Base-by-base conservation (phyloP, 169 alveolate species). In the Theileria annulata region DNA sequence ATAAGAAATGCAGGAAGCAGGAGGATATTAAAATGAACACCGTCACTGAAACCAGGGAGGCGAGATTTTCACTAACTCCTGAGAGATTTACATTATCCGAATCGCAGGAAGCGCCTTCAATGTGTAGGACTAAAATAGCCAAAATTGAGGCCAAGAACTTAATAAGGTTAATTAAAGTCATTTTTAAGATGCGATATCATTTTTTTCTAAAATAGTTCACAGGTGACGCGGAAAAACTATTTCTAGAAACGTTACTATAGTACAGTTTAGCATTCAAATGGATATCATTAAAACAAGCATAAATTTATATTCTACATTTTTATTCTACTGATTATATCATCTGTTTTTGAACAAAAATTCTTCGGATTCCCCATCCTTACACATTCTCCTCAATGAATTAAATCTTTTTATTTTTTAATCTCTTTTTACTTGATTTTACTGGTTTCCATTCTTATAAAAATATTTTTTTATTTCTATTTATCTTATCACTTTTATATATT, bases 1-100 rank as follows among this genome's bases (percentile, higher is more conserved):
- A 71, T 33, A 87, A 59, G 69, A 90, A 86, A 51, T 90, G 94
- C 35, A 90, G 66, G 74, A 90, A 63, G 28, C 93, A 87, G 13
- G 93, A 89, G 8, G 94, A 90, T 9, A 87, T 42, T 33, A 85
- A 71, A 12, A 90, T 87, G 66, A 90, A 90, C 54, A 87, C 84
- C 47, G 71, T 59, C 49, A 87, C 81, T 31, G 87, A 5, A 49
- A 90, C 75, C 15, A 87, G 71, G 47, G 87, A 82, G 28, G 92
- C 85, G 19, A 90, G 86, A 56, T 77, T 80, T 27, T 77, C 60
- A 17, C 92, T 84, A 19, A 83, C 67, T n/a, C 71, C 83, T 3
- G 90, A n/a, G 21, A 71, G 77, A 47, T 76, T 73, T 28, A 42
- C 47, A 17, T 10, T 42, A 13, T 1, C 62, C 35, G 73, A 56